phyloP scores from a whole-genome alignment of 2,329 filamentous ascomycete species.

The Phaeophleospora eucalypticola region DNA sequence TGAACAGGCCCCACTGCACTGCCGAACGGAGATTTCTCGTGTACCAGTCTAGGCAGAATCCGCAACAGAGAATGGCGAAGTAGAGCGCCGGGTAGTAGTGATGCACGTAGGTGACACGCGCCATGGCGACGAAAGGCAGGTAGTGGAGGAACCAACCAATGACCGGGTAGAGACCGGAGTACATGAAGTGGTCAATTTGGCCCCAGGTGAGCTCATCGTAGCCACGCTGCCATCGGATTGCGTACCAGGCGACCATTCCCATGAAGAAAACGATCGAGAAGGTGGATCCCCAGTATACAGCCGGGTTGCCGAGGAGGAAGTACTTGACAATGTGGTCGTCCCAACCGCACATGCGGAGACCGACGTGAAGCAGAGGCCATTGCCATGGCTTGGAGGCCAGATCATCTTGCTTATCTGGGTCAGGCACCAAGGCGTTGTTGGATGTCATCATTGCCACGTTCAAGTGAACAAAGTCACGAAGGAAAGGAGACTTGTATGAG shows the following conservation, averaged over 20 bases:
- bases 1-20: conserved; percentile 67
- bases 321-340: conserved; percentile 95
- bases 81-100: conserved; percentile 99
- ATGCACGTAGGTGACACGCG: conserved; percentile 96
- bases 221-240: conserved; percentile 92
- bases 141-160: conserved; percentile 97
- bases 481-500: conserved; percentile 92
- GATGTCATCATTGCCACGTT: conserved; percentile 99
- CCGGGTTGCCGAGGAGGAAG: conserved; percentile 93
- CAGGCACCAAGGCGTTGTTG: conserved; percentile 95
- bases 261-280: conserved; percentile 69
- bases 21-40: conserved; percentile 62
- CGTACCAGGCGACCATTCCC: conserved; percentile 74
- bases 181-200: conserved; percentile 93
- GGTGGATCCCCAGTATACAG: conserved; percentile 94
- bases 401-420: conserved; percentile 98
- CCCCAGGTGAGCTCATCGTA: conserved; percentile 73
- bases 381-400: conserved; percentile 97
- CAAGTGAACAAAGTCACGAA: conserved; percentile 94
- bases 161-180: conserved; percentile 83
- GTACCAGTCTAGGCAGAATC: conserved; percentile 84
- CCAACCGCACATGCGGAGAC: conserved; percentile 98
- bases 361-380: conserved; percentile 93
- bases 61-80: conserved; percentile 86
- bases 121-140: conserved; percentile 93